A percentile compares a stretch with the other conserved stretches of the same genome.
phyloP scores from a whole-genome alignment of 116 monocot species.

The Phalaenopsis hybrid region DNA sequence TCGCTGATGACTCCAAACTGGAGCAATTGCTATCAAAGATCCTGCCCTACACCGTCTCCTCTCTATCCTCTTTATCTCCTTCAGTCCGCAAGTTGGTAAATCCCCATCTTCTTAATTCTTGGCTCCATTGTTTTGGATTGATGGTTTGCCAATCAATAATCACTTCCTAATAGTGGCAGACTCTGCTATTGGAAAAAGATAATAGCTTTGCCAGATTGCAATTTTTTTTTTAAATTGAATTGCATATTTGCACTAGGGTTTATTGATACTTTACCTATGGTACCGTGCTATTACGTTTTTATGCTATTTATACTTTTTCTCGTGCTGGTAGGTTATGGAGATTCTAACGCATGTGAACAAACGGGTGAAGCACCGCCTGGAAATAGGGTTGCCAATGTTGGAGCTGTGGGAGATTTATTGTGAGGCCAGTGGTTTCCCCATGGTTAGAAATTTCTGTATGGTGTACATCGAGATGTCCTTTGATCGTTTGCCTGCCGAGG shows the following conservation, averaged over 20 bases:
- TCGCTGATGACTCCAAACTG: constrained; percentile 72
- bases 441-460: constrained; percentile 89
- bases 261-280: background rate
- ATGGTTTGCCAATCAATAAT: background rate
- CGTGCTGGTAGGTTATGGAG: constrained; percentile 71
- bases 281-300: background rate
- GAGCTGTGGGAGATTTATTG: constrained; percentile 77
- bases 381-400: constrained; percentile 65
- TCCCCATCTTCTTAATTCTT: background rate
- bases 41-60: constrained; percentile 83
- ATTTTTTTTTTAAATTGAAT: background rate
- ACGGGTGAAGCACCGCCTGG: constrained; percentile 70
- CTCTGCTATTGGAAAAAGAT: background rate
- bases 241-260: background rate
- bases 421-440: constrained; percentile 41
- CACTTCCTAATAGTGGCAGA: background rate
- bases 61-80: constrained; percentile 73
- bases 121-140: background rate
- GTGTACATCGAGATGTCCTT: constrained; percentile 97
- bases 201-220: background rate
- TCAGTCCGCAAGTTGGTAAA: constrained; percentile 74
- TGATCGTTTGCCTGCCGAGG: constrained; percentile 69
- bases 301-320: background rate
- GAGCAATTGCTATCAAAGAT: constrained; percentile 57
- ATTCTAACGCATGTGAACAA: constrained; percentile 92